Evolutionary conservation across 2,329 filamentous ascomycete species (phyloP).

Genomic region (Leptoxyphium fumago): DNA sequence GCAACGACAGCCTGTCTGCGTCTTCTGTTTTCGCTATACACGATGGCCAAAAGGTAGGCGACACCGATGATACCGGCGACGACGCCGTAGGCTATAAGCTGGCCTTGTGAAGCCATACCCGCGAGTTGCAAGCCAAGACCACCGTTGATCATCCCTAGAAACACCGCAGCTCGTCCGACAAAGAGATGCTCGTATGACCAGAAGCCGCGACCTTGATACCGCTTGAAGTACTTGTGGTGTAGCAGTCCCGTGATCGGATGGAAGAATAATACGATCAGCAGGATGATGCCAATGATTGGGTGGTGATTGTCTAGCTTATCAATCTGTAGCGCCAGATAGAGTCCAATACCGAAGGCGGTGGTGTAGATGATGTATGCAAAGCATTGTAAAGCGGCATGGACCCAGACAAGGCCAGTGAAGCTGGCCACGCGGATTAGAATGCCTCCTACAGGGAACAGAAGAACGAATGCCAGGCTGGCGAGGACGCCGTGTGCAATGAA

Average conservation of each 20-base stretch:
- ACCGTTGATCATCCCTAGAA: slow-evolving; percentile 42
- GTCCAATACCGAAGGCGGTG: slow-evolving; percentile 36
- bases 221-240: slow-evolving; percentile 38
- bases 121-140: slow-evolving; percentile 38
- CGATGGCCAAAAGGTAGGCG: slow-evolving; percentile 22
- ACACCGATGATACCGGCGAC: slow-evolving; percentile 34
- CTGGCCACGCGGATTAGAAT: slow-evolving; percentile 29
- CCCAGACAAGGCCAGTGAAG: slow-evolving; percentile 28
- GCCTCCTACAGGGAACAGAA: slow-evolving; percentile 30
- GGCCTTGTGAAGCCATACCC: slow-evolving; percentile 18
- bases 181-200: slow-evolving; percentile 27
- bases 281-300: slow-evolving; percentile 39
- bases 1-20: slow-evolving; percentile 1
- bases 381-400: slow-evolving; percentile 33
- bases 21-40: slow-evolving; percentile 16
- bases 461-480: slow-evolving; percentile 29
- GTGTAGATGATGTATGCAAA: slow-evolving; percentile 34
- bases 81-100: slow-evolving; percentile 33
- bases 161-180: slow-evolving; percentile 24
- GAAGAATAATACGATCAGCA: slow-evolving; percentile 37
- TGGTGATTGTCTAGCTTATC: slow-evolving; percentile 29
- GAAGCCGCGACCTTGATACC: slow-evolving; percentile 28
- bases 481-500: slow-evolving; percentile 29
- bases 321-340: slow-evolving; percentile 31
- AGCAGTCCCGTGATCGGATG: slow-evolving; percentile 37